phyloP scores from a whole-genome alignment of 2,329 filamentous ascomycete species.

The Botryotinia convoluta region DNA sequence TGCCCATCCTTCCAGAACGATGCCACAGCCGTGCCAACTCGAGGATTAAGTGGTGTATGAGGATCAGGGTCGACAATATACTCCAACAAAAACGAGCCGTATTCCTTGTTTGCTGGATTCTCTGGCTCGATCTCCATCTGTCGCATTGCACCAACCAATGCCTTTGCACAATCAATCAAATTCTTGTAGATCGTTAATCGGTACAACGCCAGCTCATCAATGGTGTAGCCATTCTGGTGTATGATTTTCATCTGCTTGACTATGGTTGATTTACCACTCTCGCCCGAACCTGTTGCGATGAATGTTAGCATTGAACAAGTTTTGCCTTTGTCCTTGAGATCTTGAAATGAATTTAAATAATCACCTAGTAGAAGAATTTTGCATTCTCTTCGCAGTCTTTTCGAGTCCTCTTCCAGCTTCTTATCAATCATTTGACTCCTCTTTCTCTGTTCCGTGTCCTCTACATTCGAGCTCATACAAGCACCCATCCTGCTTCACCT shows the following conservation, averaged over 20 bases:
- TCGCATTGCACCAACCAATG: conserved; percentile 85
- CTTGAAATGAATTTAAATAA: conserved; percentile 35
- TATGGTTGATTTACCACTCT: conserved; percentile 98
- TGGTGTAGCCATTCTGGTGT: conserved; percentile 94
- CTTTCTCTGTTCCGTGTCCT: conserved; percentile 91
- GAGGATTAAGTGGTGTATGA: conserved; percentile 75
- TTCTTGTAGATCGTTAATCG: conserved; percentile 98
- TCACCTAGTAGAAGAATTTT: conserved; percentile 94
- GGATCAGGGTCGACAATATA: conserved; percentile 91
- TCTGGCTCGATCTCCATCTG: conserved; percentile 84
- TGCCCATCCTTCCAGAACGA: conserved; percentile 89
- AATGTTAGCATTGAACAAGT: conserved; percentile 26
- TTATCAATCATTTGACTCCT: conserved; percentile 94
- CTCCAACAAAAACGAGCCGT: conserved; percentile 76
- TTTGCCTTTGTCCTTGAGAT: conserved; percentile 5
- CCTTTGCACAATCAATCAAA: conserved; percentile 92
- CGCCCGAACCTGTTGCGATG: conserved; percentile 72
- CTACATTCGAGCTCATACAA: conserved; percentile 81
- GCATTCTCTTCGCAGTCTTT: conserved; percentile 92
- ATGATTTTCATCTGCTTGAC: conserved; percentile 99
- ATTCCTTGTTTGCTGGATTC: conserved; percentile 66
- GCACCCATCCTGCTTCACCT: conserved; percentile 67
- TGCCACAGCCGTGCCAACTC: conserved; percentile 78
- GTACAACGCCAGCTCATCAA: conserved; percentile 91
- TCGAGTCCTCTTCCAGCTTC: conserved; percentile 90